Conservation (phyloP, 2,329 filamentous ascomycete species). For the Kalmusia sp. region DNA sequence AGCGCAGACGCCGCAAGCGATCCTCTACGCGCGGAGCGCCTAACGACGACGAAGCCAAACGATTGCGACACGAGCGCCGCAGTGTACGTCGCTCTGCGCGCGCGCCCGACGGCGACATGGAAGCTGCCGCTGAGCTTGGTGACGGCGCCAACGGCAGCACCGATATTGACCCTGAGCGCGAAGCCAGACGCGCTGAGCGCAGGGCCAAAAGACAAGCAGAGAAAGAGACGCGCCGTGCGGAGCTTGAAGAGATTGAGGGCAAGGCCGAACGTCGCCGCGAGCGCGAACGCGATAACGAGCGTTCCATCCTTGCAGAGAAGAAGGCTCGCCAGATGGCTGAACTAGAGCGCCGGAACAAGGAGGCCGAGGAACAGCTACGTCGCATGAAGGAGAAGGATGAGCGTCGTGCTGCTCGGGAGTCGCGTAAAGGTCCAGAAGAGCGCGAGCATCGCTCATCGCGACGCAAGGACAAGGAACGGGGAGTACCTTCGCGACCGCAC, state of each 20-base stretch:
- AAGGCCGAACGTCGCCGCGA: conserved; percentile 47
- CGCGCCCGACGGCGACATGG: conserved; percentile 29
- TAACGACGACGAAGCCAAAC: conserved; percentile 47
- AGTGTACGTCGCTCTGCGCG: conserved; percentile 37
- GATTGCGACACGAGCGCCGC: conserved; percentile 45
- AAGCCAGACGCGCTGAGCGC: conserved; percentile 47
- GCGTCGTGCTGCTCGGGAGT: conserved; percentile 39
- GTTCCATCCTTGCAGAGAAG: conserved; percentile 42
- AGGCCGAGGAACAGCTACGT: conserved; percentile 47
- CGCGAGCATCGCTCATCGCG: conserved; percentile 44
- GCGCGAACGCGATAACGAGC: conserved; percentile 45
- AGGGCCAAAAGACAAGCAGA: conserved; percentile 45
- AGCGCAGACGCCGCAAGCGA: conserved; percentile 46
- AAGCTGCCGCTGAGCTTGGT: conserved; percentile 16
- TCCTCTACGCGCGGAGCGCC: conserved; percentile 41
- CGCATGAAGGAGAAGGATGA: conserved; percentile 49
- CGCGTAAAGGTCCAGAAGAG: conserved; percentile 40
- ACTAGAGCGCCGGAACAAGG: conserved; percentile 46
- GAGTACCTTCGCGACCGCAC: conserved; percentile 35
- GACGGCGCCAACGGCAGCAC: conserved; percentile 35
- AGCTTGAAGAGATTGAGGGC: conserved; percentile 44
- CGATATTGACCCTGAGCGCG: conserved; percentile 43
- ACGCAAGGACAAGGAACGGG: conserved; percentile 43
- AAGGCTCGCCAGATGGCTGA: conserved; percentile 46
- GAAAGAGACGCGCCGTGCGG: conserved; percentile 39